Conservation (phyloP, 352 stramenopile species). For the Phytophthora meadii region DNA sequence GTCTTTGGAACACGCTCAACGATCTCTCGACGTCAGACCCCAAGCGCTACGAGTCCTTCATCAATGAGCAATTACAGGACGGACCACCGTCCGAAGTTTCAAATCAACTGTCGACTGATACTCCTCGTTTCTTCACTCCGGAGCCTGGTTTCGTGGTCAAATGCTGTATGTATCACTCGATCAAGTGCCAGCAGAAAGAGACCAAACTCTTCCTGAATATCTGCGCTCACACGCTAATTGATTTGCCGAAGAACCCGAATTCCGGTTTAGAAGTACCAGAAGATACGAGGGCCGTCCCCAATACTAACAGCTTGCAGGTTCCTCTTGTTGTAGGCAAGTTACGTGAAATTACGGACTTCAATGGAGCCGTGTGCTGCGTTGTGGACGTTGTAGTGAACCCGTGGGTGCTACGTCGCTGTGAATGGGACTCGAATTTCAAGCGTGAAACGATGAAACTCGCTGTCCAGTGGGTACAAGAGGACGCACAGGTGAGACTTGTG, state of each 20-base stretch:
- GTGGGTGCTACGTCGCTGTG: slow-evolving; percentile 75
- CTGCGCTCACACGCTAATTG: slow-evolving; percentile 77
- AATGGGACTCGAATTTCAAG: slow-evolving; percentile 86
- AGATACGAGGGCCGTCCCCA: slow-evolving; percentile 67
- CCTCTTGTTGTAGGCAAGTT: slow-evolving; percentile 75
- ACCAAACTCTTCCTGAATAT: slow-evolving; percentile 88
- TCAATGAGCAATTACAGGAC: slow-evolving; percentile 81
- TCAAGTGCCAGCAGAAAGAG: slow-evolving; percentile 67
- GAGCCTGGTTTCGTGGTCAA: slow-evolving; percentile 83
- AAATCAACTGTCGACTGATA: slow-evolving; percentile 11
- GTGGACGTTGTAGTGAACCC: slow-evolving; percentile 81
- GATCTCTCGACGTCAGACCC: slow-evolving; percentile 76
- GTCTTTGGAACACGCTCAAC: slow-evolving; percentile 80
- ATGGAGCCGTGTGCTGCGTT: slow-evolving; percentile 48
- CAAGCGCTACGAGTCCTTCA: slow-evolving; percentile 78
- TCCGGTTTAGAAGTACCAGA: slow-evolving; percentile 60
- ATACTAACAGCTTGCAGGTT: slow-evolving; percentile 78
- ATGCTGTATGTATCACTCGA: slow-evolving; percentile 55
- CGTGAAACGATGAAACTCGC: slow-evolving; percentile 81
- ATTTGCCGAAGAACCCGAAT: slow-evolving; percentile 80
- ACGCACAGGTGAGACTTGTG: slow-evolving; percentile 55
- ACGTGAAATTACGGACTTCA: slow-evolving; percentile 56
- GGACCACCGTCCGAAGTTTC: slow-evolving; percentile 42
- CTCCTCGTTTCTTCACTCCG: slow-evolving; percentile 64
- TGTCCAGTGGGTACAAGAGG: slow-evolving; percentile 80